A percentile compares a stretch with the other conserved stretches of the same genome.
phyloP scores from a whole-genome alignment of 768 basidiomycete genomes.

The Plicaturopsis crispa region DNA sequence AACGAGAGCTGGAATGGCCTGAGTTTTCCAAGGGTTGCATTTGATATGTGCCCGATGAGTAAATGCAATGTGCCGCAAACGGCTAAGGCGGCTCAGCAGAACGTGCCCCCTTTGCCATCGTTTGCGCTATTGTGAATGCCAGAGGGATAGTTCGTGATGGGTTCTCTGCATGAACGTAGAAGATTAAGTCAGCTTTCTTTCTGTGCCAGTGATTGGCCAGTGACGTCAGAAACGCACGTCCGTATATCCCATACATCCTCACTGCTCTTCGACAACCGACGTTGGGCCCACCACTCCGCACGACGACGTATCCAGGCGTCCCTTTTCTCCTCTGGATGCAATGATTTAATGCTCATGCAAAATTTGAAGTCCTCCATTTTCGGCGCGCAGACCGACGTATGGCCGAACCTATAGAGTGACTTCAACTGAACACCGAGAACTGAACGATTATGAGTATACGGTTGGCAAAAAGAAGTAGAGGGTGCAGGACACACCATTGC shows the following conservation, averaged over 20 bases:
- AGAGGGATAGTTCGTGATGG: no score
- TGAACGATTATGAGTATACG: constrained; percentile 20
- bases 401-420: constrained; percentile 81
- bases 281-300: constrained; percentile 92
- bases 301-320: constrained; percentile 80
- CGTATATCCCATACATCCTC: constrained; percentile 94
- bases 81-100: no score
- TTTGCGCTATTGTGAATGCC: no score
- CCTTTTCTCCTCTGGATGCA: constrained; percentile 69
- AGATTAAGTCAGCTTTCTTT: no score
- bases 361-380: constrained; percentile 94
- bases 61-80: no score
- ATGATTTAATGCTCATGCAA: constrained; percentile 77
- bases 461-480: not conserved
- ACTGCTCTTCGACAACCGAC: constrained; percentile 72
- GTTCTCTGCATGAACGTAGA: no score
- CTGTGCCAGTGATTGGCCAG: no score
- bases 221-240: constrained; percentile 57
- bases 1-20: no score
- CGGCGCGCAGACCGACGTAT: constrained; percentile 58
- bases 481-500: constrained; percentile 43
- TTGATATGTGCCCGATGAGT: no score
- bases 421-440: constrained; percentile 77
- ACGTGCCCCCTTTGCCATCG: no score
- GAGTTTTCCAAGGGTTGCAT: no score